A percentile compares a stretch with the other conserved stretches of the same genome.
Conservation (phyloP, 2,329 filamentous ascomycete species). For the Penicillium occitanis region DNA sequence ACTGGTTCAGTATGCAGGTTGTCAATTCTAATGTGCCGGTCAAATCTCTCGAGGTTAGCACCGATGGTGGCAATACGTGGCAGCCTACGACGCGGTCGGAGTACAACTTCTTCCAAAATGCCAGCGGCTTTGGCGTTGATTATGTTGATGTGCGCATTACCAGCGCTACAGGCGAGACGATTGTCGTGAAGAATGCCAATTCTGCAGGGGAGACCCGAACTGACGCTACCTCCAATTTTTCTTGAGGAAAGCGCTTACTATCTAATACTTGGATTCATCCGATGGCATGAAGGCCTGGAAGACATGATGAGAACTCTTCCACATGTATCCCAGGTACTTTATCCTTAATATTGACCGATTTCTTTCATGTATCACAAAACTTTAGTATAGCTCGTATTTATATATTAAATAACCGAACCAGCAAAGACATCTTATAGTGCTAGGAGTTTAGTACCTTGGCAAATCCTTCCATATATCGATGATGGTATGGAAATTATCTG, state of each 20-base stretch:
- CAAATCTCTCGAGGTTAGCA: constrained; percentile 59
- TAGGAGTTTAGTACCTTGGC: too few species aligned
- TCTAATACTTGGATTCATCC: neutral
- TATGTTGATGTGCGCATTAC: constrained; percentile 59
- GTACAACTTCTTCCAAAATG: constrained; percentile 65
- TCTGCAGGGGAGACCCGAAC: constrained; percentile 2
- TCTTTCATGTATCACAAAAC: neutral
- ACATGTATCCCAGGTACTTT: neutral
- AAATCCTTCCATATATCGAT: too few species aligned
- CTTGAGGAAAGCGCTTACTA: neutral
- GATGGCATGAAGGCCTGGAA: neutral
- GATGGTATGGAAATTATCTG: too few species aligned
- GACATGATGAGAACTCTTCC: neutral
- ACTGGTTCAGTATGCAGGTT: constrained; percentile 65
- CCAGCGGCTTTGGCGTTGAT: constrained; percentile 56
- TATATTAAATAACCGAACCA: too few species aligned
- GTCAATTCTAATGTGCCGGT: constrained; percentile 62
- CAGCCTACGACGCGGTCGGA: constrained; percentile 53
- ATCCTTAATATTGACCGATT: neutral
- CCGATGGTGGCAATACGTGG: constrained; percentile 61
- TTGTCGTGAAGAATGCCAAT: constrained; percentile 54
- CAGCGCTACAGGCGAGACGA: constrained; percentile 50
- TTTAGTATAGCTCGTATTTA: too few species aligned
- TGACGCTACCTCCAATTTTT: neutral
- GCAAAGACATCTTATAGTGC: too few species aligned